A percentile compares a stretch with the other conserved stretches of the same genome.
Conservation (phyloP, 2,329 filamentous ascomycete genomes). For the Paradendryphiella salina region DNA sequence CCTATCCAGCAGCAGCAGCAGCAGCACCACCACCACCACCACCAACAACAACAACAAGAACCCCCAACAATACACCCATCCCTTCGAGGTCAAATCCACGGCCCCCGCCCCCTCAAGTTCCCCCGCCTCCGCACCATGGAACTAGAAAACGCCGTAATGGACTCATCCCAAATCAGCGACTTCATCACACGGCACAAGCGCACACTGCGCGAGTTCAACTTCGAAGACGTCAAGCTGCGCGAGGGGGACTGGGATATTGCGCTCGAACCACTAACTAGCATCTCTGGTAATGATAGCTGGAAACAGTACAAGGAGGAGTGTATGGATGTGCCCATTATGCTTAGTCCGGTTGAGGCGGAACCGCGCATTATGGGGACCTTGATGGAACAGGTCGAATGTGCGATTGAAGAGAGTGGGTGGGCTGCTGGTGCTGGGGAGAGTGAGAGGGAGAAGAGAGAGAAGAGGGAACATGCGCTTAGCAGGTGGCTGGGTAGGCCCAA, state of each 20-base stretch:
- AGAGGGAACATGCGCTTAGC: slow-evolving; percentile 31
- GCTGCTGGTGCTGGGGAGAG: too few relatives aligned
- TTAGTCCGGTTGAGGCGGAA: slow-evolving; percentile 40
- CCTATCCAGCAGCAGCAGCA: slow-evolving; percentile 47
- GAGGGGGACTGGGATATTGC: slow-evolving; percentile 81
- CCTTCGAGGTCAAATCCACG: slow-evolving; percentile 38
- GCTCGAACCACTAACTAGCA: slow-evolving; percentile 67
- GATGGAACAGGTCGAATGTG: slow-evolving; percentile 37
- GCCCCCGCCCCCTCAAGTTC: slow-evolving; percentile 60
- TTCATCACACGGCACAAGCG: slow-evolving; percentile 69
- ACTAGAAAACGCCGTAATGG: slow-evolving; percentile 73
- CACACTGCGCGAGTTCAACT: slow-evolving; percentile 75
- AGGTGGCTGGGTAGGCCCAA: slow-evolving; percentile 40
- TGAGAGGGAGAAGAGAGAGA: slow-evolving; percentile 19
- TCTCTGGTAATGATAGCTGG: slow-evolving; percentile 47
- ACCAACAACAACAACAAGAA: too few relatives aligned
- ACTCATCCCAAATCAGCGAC: slow-evolving; percentile 68
- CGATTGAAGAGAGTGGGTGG: slow-evolving; percentile 18
- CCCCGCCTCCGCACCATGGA: slow-evolving; percentile 68
- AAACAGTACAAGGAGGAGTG: slow-evolving; percentile 48
- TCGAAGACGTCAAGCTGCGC: slow-evolving; percentile 72
- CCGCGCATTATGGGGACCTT: slow-evolving; percentile 43
- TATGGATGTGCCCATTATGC: slow-evolving; percentile 49
- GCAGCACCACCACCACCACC: slow-evolving; percentile 13
- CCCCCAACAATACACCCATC: too few relatives aligned